Conservation (phyloP, 106 monocot genomes). For the Xerophyta viscosa region DNA sequence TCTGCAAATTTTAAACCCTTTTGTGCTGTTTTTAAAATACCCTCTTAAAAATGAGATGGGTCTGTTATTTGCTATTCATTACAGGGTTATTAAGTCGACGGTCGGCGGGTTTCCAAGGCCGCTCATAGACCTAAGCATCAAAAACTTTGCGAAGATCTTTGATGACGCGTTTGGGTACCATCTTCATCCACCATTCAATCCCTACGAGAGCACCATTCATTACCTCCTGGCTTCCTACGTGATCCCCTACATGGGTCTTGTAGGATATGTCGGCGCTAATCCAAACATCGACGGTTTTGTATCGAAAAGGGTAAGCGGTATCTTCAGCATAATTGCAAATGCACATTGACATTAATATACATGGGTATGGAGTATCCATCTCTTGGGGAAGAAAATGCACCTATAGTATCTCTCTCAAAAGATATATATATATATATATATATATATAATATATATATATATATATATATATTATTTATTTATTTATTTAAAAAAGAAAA, state of each 20-base stretch:
- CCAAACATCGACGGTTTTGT: slow-evolving; percentile 31
- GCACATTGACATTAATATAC: too few relatives aligned
- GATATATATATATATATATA: too few relatives aligned
- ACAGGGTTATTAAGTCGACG: slow-evolving; percentile 31
- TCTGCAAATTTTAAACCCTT: too few relatives aligned
- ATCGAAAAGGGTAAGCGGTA: slow-evolving; percentile 44
- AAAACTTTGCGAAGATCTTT: slow-evolving; percentile 36
- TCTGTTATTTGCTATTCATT: too few relatives aligned
- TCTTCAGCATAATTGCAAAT: too few relatives aligned
- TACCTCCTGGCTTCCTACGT: slow-evolving; percentile 44
- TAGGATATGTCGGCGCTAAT: slow-evolving; percentile 40
- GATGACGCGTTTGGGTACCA: slow-evolving; percentile 36
- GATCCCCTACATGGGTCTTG: slow-evolving; percentile 45
- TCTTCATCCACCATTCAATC: slow-evolving; percentile 52
- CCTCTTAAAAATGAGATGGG: too few relatives aligned
- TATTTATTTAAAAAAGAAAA: too few relatives aligned
- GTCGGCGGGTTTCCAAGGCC: slow-evolving; percentile 45
- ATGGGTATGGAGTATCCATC: neutral
- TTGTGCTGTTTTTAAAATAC: too few relatives aligned
- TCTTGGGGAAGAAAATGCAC: too few relatives aligned
- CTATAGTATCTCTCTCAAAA: too few relatives aligned
- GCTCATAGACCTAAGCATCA: slow-evolving; percentile 27
- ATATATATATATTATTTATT: too few relatives aligned
- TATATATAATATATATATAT: too few relatives aligned
- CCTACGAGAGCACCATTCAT: slow-evolving; percentile 33